phyloP scores from a whole-genome alignment of 805 yeast species.

The Ascoidea rubescens region DNA sequence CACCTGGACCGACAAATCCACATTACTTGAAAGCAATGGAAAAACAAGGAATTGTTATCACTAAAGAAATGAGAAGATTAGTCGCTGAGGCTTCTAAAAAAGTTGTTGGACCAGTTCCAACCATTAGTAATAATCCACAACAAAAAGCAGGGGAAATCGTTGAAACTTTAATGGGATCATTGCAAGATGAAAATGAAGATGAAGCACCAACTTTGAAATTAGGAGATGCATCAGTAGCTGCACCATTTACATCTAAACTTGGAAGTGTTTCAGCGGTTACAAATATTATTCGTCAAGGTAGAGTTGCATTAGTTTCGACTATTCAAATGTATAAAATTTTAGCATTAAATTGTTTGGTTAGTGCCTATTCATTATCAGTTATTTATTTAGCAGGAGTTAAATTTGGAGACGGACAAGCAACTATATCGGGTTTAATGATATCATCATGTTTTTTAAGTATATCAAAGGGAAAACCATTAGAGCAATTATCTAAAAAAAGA shows the following conservation, averaged over 20 bases:
- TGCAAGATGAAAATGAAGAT: constrained; percentile 41
- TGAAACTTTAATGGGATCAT: constrained; percentile 46
- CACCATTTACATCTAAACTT: constrained; percentile 93
- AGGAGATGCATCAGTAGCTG: constrained; percentile 99
- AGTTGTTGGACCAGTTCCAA: constrained; percentile 24
- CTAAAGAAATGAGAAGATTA: constrained; percentile 54
- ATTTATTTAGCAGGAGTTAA: constrained; percentile 94
- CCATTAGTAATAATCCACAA: constrained; percentile 19
- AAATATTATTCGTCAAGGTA: constrained; percentile 91
- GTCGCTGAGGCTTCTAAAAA: constrained; percentile 35
- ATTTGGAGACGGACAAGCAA: constrained; percentile 97
- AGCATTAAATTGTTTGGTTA: constrained; percentile 91
- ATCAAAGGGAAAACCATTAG: constrained; percentile 84
- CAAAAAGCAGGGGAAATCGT: constrained; percentile 31
- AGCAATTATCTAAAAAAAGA: constrained; percentile 81
- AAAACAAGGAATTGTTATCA: constrained; percentile 65
- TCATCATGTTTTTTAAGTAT: constrained; percentile 92
- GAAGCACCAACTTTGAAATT: constrained; percentile 90
- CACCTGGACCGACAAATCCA: constrained; percentile 91
- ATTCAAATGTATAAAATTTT: constrained; percentile 98
- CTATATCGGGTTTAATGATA: constrained; percentile 83
- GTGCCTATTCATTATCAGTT: constrained; percentile 91
- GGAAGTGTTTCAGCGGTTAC: constrained; percentile 88
- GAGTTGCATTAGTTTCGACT: constrained; percentile 93
- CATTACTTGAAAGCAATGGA: constrained; percentile 77